Base-by-base conservation (phyloP, 192 early-diverging fungal species). In the Coemansia sp. region DNA sequence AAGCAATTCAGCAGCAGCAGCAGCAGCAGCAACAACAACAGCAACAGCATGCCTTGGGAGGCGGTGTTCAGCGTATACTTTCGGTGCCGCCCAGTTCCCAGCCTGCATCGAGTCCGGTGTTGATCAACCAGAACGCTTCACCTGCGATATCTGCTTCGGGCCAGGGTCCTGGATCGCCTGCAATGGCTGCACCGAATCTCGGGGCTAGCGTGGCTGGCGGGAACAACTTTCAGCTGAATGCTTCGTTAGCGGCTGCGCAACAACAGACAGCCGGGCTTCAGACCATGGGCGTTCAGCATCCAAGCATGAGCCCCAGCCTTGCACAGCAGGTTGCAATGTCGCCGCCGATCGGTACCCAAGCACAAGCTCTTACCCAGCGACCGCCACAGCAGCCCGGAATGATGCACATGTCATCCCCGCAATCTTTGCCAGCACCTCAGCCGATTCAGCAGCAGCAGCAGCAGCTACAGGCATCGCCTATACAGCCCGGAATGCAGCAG, bases 1-100 rank as follows among this genome's bases (percentile, higher is more conserved):
- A 80, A 54, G 72, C 69, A 2, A 39, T 71, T 11, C 78, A 80
- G 53, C 73, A 74, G 33, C 66, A 68, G 55, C 65, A 72, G 59
- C 74, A 75, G 43, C 69, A 78, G 64, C 66, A 78, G 37, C 61
- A 61, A 11, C 28, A 15, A 15, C 6, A 65, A 51, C 70, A 66
- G 28, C 66, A 68, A 41, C 73, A 75, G 63, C 73, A 64, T 20
- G 58, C 67, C 22, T 58, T 66, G 67, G 39, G 55, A 3, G 67
- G 57, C 6, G 64, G 61, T 36, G 34, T 61, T 8, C 73, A 65
- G 73, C 73, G 67, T 9, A 69, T 70, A 58, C 69, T 65, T 20
- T 39, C 56, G n/a, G 56, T 70, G 8, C 57, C 60, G 17, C 60
- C 67, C 28, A 51, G n/a, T 12, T 65, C 67, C 22, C 74, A 75